Conservation (phyloP, 1,139 yeast genomes). For the Pneumocystis sp. region DNA sequence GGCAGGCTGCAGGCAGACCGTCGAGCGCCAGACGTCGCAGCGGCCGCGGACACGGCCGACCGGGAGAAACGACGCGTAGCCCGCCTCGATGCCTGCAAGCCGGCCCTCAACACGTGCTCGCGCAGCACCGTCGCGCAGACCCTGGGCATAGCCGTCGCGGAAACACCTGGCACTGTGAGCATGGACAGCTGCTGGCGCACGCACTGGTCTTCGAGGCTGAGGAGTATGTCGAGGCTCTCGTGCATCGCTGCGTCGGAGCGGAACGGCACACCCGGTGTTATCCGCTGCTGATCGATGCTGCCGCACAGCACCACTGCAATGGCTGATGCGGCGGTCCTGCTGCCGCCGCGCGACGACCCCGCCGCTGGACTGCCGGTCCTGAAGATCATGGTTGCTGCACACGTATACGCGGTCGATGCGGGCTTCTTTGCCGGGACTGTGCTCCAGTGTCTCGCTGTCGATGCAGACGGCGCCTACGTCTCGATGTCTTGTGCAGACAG, state of each 20-base stretch:
- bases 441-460: neutral
- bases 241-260: neutral
- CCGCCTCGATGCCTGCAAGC: conserved; percentile 66
- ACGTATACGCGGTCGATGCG: neutral
- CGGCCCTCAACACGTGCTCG: conserved; percentile 60
- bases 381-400: neutral
- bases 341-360: neutral
- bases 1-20: neutral
- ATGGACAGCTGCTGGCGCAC: neutral
- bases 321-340: neutral
- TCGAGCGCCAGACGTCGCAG: conserved; percentile 19
- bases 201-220: neutral
- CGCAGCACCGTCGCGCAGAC: conserved; percentile 32
- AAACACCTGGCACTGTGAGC: conserved; percentile 30
- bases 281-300: no score
- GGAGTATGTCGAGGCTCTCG: neutral
- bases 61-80: conserved; percentile 51
- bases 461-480: neutral
- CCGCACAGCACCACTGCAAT: no score
- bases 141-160: conserved; percentile 43
- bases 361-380: neutral
- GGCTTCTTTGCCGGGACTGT: neutral
- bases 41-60: conserved; percentile 53
- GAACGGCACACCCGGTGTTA: no score
- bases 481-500: no score